Base-by-base conservation (phyloP, 164 flowering plant species). In the Macadamia tetraphylla region DNA sequence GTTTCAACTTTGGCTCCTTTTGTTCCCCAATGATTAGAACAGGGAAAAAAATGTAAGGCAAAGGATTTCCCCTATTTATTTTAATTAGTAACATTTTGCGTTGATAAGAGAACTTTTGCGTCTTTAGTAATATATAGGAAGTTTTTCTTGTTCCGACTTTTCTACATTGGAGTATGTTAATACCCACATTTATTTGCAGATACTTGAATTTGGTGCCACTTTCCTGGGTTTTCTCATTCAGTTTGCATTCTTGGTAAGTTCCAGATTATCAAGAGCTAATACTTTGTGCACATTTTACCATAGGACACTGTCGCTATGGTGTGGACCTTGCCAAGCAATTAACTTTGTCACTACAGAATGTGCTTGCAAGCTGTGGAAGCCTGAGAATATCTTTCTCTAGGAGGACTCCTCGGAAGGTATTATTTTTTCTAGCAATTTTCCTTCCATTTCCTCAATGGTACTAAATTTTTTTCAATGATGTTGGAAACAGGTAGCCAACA, bases 401-500 rank as follows among this genome's bases (percentile, higher is more conserved):
- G 62, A 87, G 93, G 75, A 94, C 98, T 51, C 96, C 98, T 40
- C 76, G 76, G 66, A 88, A 87, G 91, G 98, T 91, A 73, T n/a
- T 31, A 8, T 51, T 57, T 13, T 29, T 48, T 60, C 2, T 30
- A 35, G 30, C 15, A 48, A 23, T 59, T 67, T 14, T 53, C 12
- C 60, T 43, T 56, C 14, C 31, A 58, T 15, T 29, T 35, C 6
- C 42, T 31, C 29, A 29, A 7, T 18, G 29, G 12, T 43, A 70
- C 18, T 61, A 43, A 67, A 31, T 66, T 30, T 18, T 35, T 29
- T 60, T 68, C 40, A 23, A 7, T 43, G 40, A 48, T 76, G 32
- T 70, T 53, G 12, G 74, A 17, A 23, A 70, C 83, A 91, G 98
- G 85, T 90, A 30, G 81, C 87, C 32, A 80, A 76, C 10, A 62